These are phyloP conservation scores for Smittium mucronatum DNA, from an alignment of 371 early-diverging fungal genomes.

Conservation along the genomic window DNA sequence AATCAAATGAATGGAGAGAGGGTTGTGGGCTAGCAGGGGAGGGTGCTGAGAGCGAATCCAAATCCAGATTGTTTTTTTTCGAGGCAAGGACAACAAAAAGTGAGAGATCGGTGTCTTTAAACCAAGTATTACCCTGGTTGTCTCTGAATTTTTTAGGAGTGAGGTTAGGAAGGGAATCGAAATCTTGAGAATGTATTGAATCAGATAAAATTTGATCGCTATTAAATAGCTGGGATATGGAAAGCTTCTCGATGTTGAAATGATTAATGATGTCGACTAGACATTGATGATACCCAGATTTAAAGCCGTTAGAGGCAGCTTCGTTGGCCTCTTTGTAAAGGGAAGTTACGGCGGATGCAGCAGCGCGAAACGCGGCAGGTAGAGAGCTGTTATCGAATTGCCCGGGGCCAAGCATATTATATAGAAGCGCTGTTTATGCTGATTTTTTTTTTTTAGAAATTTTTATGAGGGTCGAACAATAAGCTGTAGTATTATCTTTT, in stretches of 20 bases:
- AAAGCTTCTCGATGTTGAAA: slow-evolving; percentile 5
- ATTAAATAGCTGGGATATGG: neutral
- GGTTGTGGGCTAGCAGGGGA: neutral
- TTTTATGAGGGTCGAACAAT: too few species aligned
- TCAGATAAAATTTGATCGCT: neutral
- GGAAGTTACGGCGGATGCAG: slow-evolving; percentile 6
- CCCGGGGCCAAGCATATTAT: neutral
- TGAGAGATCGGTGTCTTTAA: neutral
- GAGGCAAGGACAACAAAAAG: neutral
- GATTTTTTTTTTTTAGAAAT: neutral
- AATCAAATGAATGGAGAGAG: neutral
- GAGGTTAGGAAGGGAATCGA: too few species aligned
- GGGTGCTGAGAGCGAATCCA: neutral
- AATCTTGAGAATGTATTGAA: neutral
- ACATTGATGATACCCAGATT: slow-evolving; percentile 9
- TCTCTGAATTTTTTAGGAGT: neutral
- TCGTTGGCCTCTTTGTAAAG: slow-evolving; percentile 11
- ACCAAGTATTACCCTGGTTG: neutral
- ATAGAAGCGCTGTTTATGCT: neutral
- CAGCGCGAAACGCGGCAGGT: slow-evolving; percentile 7
- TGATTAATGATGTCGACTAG: slow-evolving; percentile 1
- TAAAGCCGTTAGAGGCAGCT: slow-evolving; percentile 2
- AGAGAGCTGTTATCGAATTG: neutral
- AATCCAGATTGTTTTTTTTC: neutral
- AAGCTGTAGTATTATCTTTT: too few species aligned